These are phyloP conservation scores for Hyaloscypha hepaticicola DNA, from an alignment of 495 filamentous ascomycete species.

Conservation along the genomic window DNA sequence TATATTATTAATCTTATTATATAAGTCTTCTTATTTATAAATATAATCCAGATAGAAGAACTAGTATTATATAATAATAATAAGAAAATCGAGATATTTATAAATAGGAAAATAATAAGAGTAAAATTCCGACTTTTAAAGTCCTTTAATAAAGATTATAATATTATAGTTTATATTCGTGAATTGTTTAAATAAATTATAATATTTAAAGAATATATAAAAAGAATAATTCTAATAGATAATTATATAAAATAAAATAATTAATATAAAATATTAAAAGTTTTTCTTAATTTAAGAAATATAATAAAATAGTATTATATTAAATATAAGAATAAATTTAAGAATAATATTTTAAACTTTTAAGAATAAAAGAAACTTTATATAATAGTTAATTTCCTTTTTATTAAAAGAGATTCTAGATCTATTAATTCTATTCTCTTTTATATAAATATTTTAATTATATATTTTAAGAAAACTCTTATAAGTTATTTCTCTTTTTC, in stretches of 20 bases:
- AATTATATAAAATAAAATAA: not conserved
- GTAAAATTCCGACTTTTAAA: not conserved
- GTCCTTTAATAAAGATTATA: not conserved
- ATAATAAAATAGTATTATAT: not conserved
- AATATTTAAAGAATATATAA: not conserved
- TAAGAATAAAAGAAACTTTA: not conserved
- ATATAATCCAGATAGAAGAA: no score
- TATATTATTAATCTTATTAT: no score
- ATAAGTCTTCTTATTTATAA: no score
- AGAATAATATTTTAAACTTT: no score
- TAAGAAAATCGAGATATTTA: no score
- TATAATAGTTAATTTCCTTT: slow-evolving; percentile 4
- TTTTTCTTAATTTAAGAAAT: not conserved
- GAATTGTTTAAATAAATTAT: not conserved
- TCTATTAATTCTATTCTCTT: no score
- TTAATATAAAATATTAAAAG: not conserved
- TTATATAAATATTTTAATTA: no score
- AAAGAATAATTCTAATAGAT: not conserved
- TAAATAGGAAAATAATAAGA: no score
- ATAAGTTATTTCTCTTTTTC: no score
- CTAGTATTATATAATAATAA: no score
- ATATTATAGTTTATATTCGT: not conserved
- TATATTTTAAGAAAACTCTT: no score
- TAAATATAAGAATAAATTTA: not conserved
- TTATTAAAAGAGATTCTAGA: no score